These are phyloP conservation scores for Lactarius sanguifluus DNA, from an alignment of 768 basidiomycete genomes.

Conservation along the genomic window DNA sequence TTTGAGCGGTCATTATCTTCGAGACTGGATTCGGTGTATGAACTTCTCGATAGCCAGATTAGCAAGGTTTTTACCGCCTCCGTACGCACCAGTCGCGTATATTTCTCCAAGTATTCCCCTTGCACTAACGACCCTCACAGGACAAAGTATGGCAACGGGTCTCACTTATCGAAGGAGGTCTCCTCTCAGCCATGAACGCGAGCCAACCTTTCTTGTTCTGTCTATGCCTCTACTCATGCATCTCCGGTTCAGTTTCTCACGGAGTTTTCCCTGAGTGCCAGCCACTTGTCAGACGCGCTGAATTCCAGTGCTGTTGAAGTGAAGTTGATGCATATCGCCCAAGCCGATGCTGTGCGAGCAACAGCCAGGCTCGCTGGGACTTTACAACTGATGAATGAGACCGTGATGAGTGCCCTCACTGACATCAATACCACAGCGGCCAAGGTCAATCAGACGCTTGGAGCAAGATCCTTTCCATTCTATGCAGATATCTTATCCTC, in stretches of 20 bases:
- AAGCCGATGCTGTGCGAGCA: constrained; percentile 20
- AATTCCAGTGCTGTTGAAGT: constrained; percentile 20
- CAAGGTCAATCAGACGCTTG: constrained; percentile 20
- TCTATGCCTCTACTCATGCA: background rate
- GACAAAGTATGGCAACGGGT: constrained; percentile 17
- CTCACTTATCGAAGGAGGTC: constrained; percentile 15
- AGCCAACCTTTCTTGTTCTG: constrained; percentile 1
- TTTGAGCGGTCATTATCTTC: constrained; percentile 20
- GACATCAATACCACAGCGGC: constrained; percentile 22
- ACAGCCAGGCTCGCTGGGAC: constrained; percentile 19
- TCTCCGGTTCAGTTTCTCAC: constrained; percentile 13
- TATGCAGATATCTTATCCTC: constrained; percentile 10
- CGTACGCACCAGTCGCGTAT: background rate
- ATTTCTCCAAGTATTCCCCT: background rate
- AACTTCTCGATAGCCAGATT: constrained; percentile 11
- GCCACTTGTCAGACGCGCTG: constrained; percentile 11
- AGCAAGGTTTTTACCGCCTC: constrained; percentile 9
- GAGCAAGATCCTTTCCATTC: background rate
- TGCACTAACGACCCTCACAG: constrained; percentile 8
- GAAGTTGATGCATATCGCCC: constrained; percentile 13
- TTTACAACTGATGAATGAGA: constrained; percentile 22
- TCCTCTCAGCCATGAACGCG: constrained; percentile 18
- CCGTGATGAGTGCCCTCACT: constrained; percentile 13
- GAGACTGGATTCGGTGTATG: constrained; percentile 13
- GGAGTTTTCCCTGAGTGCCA: constrained; percentile 6